A percentile compares a stretch with the other conserved stretches of the same genome.
phyloP scores from a whole-genome alignment of 169 alveolate species.

The Plasmodium yoelii region DNA sequence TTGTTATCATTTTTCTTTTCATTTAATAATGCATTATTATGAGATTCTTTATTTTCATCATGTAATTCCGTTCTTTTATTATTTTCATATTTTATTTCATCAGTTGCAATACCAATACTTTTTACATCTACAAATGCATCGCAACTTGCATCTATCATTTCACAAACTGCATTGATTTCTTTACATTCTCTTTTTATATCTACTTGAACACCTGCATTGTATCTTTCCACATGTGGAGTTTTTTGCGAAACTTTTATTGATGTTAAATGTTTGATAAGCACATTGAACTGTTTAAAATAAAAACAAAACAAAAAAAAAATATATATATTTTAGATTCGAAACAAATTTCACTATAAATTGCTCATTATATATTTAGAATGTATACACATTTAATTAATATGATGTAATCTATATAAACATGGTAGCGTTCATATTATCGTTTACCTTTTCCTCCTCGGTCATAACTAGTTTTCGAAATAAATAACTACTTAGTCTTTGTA shows the following conservation, averaged over 20 bases:
- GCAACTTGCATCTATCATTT: constrained; percentile 44
- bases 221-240: constrained; percentile 1
- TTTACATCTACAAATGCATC: constrained; percentile 25
- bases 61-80: not conserved
- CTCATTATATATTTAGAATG: no score
- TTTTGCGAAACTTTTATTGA: constrained; percentile 9
- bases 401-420: no score
- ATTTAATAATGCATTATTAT: no score
- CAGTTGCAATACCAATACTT: constrained; percentile 12
- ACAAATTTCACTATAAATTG: no score
- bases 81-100: not conserved
- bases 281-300: constrained; percentile 39
- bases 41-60: not conserved
- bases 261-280: constrained; percentile 54
- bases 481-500: constrained; percentile 42
- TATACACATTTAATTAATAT: no score
- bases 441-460: constrained; percentile 72
- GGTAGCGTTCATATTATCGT: not conserved
- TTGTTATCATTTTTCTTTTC: constrained; percentile 5
- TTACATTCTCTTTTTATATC: constrained; percentile 23
- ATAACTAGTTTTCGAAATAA: constrained; percentile 70
- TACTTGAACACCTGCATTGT: constrained; percentile 33
- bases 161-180: constrained; percentile 59
- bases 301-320: not conserved
- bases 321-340: not conserved